Percentiles rank a stretch among this genome's conserved stretches.
phyloP scores from a whole-genome alignment of 805 yeast species.

The Candida krabiensis region DNA sequence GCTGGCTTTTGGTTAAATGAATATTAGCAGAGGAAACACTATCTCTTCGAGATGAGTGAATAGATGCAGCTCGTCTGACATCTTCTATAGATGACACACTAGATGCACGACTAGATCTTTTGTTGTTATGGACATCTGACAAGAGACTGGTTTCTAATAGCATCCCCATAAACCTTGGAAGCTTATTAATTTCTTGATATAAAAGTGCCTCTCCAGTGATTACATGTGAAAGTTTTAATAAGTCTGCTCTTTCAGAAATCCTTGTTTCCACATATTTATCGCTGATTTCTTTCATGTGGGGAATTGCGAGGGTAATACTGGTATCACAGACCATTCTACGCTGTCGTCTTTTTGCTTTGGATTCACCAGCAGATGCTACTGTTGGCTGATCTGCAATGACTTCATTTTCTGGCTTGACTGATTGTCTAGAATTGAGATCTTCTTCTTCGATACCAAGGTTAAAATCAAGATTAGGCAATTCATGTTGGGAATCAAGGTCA shows the following conservation, averaged over 20 bases:
- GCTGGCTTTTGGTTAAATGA: conserved; percentile 4
- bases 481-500: conserved; percentile 6
- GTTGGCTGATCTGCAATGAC: too few species aligned
- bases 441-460: conserved; percentile 7
- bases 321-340: conserved; percentile 16
- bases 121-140: neutral
- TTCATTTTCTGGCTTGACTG: too few species aligned
- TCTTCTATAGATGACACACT: conserved; percentile 28
- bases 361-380: too few species aligned
- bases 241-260: conserved; percentile 6
- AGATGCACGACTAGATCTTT: conserved; percentile 22
- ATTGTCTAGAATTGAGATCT: too few species aligned
- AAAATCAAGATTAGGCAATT: conserved; percentile 7
- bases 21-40: conserved; percentile 16
- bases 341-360: too few species aligned
- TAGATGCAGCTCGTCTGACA: conserved; percentile 22
- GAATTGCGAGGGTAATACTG: conserved; percentile 13
- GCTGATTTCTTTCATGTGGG: conserved; percentile 15
- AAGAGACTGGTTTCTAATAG: conserved; percentile 5
- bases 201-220: conserved; percentile 1
- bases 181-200: conserved; percentile 2
- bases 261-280: conserved; percentile 14
- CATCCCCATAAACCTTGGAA: conserved; percentile 11
- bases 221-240: neutral
- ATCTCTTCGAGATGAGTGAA: conserved; percentile 14